Evolutionary conservation across 2,329 filamentous ascomycete species (phyloP).

Genomic region (Atkinsonella hypoxylon): DNA sequence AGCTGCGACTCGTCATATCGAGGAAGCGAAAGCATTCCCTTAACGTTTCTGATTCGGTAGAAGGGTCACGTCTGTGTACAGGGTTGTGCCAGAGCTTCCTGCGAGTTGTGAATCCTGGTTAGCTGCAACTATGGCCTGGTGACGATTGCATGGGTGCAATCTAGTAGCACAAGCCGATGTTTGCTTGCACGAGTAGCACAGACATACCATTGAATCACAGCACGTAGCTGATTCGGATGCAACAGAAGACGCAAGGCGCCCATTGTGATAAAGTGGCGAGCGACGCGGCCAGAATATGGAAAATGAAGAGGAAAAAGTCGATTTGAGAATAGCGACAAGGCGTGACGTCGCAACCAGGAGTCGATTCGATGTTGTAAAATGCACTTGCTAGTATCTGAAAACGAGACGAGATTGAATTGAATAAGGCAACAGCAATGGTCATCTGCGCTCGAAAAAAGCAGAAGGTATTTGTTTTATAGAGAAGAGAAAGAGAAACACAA

Average conservation of each 20-base stretch:
- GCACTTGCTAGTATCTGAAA: not conserved
- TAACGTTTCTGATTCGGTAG: constrained; percentile 62
- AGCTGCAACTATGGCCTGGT: not conserved
- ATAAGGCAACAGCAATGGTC: not conserved
- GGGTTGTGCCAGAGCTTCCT: constrained; percentile 98
- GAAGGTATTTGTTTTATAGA: no score
- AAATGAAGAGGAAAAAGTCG: not conserved
- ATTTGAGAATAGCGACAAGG: not conserved
- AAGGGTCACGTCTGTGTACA: constrained; percentile 69
- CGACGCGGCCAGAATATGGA: not conserved
- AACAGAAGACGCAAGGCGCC: constrained; percentile 57
- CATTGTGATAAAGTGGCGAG: constrained; percentile 32
- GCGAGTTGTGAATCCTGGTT: constrained; percentile 4
- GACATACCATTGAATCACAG: constrained; percentile 75
- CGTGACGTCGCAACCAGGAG: not conserved
- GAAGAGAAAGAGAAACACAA: no score
- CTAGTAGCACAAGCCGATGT: not conserved
- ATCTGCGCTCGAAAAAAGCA: not conserved
- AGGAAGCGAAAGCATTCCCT: constrained; percentile 79
- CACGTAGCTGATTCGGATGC: constrained; percentile 66
- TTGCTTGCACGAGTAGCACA: constrained; percentile 10
- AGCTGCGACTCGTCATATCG: constrained; percentile 82
- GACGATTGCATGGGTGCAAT: not conserved
- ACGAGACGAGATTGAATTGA: not conserved
- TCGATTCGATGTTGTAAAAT: not conserved